A percentile compares a stretch with the other conserved stretches of the same genome.
phyloP scores from a whole-genome alignment of 2,329 filamentous ascomycete species.

The Trichophyton verrucosum region DNA sequence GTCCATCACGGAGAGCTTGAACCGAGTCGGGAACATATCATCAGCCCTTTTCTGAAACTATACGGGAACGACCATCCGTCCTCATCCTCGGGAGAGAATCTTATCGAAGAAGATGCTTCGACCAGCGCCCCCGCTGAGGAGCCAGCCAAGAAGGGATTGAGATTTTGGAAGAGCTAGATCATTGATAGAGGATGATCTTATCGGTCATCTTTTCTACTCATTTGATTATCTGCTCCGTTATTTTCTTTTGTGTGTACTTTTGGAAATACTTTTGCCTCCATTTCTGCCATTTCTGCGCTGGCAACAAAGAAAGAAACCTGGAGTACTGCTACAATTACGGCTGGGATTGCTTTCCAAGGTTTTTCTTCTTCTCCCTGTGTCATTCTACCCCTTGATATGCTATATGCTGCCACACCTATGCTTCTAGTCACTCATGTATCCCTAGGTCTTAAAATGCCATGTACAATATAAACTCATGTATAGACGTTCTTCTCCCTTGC shows the following conservation, averaged over 20 bases:
- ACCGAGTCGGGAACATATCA: constrained; percentile 25
- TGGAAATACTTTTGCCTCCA: not conserved
- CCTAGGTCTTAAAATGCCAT: not conserved
- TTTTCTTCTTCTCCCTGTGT: not conserved
- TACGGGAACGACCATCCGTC: not conserved
- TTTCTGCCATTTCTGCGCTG: not conserved
- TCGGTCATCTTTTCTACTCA: not conserved
- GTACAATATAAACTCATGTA: constrained; percentile 3
- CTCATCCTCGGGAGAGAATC: not conserved
- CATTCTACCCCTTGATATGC: not conserved
- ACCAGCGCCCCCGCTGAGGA: not conserved
- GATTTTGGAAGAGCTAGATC: constrained; percentile 1
- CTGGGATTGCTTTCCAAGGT: constrained; percentile 1
- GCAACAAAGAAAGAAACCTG: not conserved
- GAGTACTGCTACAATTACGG: constrained; percentile 1
- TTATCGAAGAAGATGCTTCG: not conserved
- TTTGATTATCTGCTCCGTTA: too few relatives aligned
- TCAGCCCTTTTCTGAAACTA: constrained; percentile 19
- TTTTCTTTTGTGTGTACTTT: not conserved
- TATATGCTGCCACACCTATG: not conserved
- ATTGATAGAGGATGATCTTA: not conserved
- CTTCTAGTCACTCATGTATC: not conserved
- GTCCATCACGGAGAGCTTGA: constrained; percentile 34
- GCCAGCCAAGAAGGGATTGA: constrained; percentile 1
- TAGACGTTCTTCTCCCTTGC: not conserved